Evolutionary conservation across 1,284 basidiomycete species (phyloP), one percentile per base, ranked within the genome.

Genomic region (Hemileia vastatrix): DNA sequence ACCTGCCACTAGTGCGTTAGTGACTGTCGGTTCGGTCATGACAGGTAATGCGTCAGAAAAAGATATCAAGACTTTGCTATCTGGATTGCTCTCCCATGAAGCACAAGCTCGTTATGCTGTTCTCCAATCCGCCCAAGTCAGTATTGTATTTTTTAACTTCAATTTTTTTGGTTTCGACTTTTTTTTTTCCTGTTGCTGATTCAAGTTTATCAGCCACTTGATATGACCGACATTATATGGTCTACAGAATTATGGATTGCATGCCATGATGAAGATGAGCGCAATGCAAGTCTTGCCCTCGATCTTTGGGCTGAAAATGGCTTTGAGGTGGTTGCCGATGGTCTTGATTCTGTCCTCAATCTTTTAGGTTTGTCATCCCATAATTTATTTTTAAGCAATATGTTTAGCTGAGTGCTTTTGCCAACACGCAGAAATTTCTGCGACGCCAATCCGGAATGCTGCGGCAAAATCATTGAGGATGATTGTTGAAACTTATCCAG

Each of bases 251-350:
- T 99, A 0, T 92, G 90, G 85, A 82, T 97, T 43, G 88, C 88
- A 2, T 86, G 83, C 65, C 90, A 97, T 70, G 95, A 98, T 67
- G 83, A 83, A 4, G 94, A 98, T 73, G 89, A 91, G 68, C 89
- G 94, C 72, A 96, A 95, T 68, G 85, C 86, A 0, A 81, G 86
- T 49, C 79, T 97, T 44, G 93, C 93, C 6, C 79, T 80, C 27
- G 84, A 86, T 70, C 76, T 92, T 9, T 98, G 93, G 94, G 92
- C 95, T 64, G 95, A 98, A 71, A 98, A 98, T 70, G 93, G 89
- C 9, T 77, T 98, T 40, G 91, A 97, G 71, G 84, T 95, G 4
- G 84, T 88, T 0, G 87, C 89, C 69, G 77, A 76, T 2, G 95
- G 86, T 76, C 77, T 90, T 0, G 74, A 33, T 11, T 63, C 61